A percentile compares a stretch with the other conserved stretches of the same genome.
These are phyloP conservation scores for Typha latifolia DNA, from an alignment of 176 grass and related monocot genomes.

Conservation along the genomic window DNA sequence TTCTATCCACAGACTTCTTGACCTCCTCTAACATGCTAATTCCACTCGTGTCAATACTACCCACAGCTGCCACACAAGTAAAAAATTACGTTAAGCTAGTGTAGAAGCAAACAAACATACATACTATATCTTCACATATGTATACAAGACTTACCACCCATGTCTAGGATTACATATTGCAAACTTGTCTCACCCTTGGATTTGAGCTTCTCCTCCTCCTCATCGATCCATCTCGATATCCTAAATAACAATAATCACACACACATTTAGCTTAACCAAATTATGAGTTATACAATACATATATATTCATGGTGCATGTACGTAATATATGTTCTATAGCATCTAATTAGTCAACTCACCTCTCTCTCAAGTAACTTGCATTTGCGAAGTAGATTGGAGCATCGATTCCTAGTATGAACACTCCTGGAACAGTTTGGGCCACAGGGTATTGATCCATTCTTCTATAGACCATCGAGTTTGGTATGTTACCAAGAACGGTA, in stretches of 20 bases:
- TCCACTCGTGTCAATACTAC: constrained; percentile 62
- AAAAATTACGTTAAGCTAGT: not conserved
- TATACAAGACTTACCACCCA: constrained; percentile 50
- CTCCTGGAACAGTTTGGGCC: constrained; percentile 48
- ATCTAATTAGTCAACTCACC: constrained; percentile 8
- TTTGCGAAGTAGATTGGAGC: constrained; percentile 90
- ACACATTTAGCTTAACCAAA: not conserved
- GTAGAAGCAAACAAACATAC: not conserved
- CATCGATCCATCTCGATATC: constrained; percentile 78
- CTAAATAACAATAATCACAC: constrained; percentile 16
- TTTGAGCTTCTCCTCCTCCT: constrained; percentile 61
- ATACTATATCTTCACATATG: not conserved
- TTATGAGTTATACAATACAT: not conserved
- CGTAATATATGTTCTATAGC: no score
- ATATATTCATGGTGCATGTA: not conserved
- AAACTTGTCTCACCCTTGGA: constrained; percentile 37
- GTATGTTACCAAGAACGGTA: constrained; percentile 65
- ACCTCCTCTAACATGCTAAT: constrained; percentile 56
- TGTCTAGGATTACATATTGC: constrained; percentile 74
- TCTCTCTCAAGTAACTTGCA: constrained; percentile 76
- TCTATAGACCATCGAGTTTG: constrained; percentile 55
- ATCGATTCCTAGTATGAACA: constrained; percentile 68
- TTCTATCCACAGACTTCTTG: constrained; percentile 39
- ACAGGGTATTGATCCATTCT: constrained; percentile 68
- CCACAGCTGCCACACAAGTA: constrained; percentile 38